Evolutionary conservation across 495 filamentous ascomycete genomes (phyloP).

Genomic region (Penicillium taxi): DNA sequence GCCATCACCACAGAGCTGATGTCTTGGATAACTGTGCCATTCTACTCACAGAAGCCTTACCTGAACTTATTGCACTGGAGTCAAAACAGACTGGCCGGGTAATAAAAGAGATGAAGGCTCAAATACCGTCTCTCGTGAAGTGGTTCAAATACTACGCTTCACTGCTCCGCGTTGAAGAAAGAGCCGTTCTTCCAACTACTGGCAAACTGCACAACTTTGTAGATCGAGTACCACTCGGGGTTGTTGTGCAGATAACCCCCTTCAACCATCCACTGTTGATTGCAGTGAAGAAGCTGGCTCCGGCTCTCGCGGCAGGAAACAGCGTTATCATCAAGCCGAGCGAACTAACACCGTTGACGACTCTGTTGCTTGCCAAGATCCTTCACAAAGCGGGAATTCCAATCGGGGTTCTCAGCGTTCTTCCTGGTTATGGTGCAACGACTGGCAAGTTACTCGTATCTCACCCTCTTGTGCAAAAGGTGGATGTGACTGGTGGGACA

Average conservation of each 20-base stretch:
- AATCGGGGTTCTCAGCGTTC: constrained; percentile 49
- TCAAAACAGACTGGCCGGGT: constrained; percentile 55
- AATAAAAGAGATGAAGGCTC: constrained; percentile 57
- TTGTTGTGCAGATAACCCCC: constrained; percentile 56
- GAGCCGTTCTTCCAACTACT: constrained; percentile 50
- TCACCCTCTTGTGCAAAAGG: constrained; percentile 46
- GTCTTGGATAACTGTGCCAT: constrained; percentile 49
- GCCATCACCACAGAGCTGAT: constrained; percentile 44
- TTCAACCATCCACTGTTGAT: constrained; percentile 60
- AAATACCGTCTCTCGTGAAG: constrained; percentile 51
- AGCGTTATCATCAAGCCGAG: constrained; percentile 55
- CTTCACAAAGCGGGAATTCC: constrained; percentile 49
- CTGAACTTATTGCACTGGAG: constrained; percentile 48
- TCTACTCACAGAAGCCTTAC: constrained; percentile 41
- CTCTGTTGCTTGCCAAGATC: constrained; percentile 43
- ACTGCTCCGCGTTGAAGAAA: constrained; percentile 51
- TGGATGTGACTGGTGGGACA: constrained; percentile 55
- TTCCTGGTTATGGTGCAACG: constrained; percentile 45
- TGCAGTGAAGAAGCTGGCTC: constrained; percentile 55
- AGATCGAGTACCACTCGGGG: constrained; percentile 51
- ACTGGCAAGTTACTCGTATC: constrained; percentile 49
- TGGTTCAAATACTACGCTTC: constrained; percentile 61
- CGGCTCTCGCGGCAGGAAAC: constrained; percentile 56
- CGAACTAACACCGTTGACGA: constrained; percentile 52
- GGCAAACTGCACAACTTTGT: constrained; percentile 56